Percentiles rank a stretch among this genome's conserved stretches.
Conservation (phyloP, 129 eudicot species). For the Helianthus annuus region DNA sequence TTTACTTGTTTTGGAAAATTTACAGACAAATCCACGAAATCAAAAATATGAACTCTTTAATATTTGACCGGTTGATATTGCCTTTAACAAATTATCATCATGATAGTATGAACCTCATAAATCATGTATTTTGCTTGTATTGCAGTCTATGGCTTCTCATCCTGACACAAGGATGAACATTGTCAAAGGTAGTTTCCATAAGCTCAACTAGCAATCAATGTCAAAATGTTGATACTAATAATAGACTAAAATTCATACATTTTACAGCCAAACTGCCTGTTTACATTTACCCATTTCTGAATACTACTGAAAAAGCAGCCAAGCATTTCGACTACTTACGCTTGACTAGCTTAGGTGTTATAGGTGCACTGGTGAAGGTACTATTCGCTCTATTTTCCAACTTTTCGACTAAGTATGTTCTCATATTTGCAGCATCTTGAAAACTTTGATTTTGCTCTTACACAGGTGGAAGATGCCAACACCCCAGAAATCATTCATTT, state of each 20-base stretch:
- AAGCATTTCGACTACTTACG: conserved; percentile 44
- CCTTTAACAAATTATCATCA: neutral
- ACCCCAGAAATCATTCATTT: conserved; percentile 38
- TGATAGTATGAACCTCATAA: conserved; percentile 12
- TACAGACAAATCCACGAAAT: too few relatives aligned
- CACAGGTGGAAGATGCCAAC: conserved; percentile 40
- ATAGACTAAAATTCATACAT: neutral
- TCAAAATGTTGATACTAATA: neutral
- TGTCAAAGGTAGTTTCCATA: conserved; percentile 25
- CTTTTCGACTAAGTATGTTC: neutral
- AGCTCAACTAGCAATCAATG: neutral
- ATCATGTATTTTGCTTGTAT: conserved; percentile 12
- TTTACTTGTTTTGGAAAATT: too few relatives aligned
- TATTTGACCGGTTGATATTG: too few relatives aligned
- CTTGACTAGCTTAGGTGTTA: conserved; percentile 44
- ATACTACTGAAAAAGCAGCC: conserved; percentile 14
- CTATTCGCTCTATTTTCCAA: neutral
- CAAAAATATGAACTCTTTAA: too few relatives aligned
- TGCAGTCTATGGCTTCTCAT: conserved; percentile 41
- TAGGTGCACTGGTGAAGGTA: conserved; percentile 50
- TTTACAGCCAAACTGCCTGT: conserved; percentile 45
- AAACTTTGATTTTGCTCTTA: neutral
- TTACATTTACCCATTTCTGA: conserved; percentile 47
- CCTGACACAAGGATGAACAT: conserved; percentile 29
- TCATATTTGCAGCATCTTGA: neutral